A percentile compares a stretch with the other conserved stretches of the same genome.
These are phyloP conservation scores for Xylona heveae DNA, from an alignment of 495 filamentous ascomycete species.

Conservation along the genomic window DNA sequence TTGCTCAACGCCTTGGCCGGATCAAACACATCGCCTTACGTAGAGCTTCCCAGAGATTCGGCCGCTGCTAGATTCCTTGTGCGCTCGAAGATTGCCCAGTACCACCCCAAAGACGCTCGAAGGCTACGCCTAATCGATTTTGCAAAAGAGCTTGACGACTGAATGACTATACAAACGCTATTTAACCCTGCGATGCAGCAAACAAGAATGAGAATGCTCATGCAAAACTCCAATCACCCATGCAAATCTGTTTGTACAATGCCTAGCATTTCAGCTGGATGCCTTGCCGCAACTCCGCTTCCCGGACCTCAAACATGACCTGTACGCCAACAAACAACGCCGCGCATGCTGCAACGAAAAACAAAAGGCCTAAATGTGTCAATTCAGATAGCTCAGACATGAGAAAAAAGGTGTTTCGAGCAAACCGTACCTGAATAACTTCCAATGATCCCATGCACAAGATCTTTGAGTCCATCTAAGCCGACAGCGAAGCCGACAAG, in stretches of 20 bases:
- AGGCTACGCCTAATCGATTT: constrained; percentile 66
- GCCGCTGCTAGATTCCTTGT: constrained; percentile 69
- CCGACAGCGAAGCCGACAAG: constrained; percentile 89
- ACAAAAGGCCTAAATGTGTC: constrained; percentile 35
- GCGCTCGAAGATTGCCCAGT: constrained; percentile 63
- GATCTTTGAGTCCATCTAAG: constrained; percentile 59
- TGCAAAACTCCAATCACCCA: too few relatives aligned
- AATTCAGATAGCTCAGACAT: constrained; percentile 1
- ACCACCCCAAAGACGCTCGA: constrained; percentile 64
- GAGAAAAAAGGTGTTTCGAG: not conserved
- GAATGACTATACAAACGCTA: too few relatives aligned
- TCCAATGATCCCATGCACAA: constrained; percentile 51
- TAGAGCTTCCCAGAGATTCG: constrained; percentile 50
- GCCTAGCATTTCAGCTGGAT: constrained; percentile 76
- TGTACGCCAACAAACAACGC: constrained; percentile 71
- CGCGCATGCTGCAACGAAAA: constrained; percentile 44
- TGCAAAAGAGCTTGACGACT: constrained; percentile 52
- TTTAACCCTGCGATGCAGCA: too few relatives aligned
- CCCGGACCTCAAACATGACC: constrained; percentile 89
- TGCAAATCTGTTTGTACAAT: too few relatives aligned
- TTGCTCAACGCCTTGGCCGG: constrained; percentile 33
- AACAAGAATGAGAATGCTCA: too few relatives aligned
- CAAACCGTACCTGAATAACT: constrained; percentile 38
- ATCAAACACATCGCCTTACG: constrained; percentile 35
- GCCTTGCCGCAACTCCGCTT: constrained; percentile 60